Conservation (phyloP, 108 stramenopile species). For the Hondaea fermentalgiana region DNA sequence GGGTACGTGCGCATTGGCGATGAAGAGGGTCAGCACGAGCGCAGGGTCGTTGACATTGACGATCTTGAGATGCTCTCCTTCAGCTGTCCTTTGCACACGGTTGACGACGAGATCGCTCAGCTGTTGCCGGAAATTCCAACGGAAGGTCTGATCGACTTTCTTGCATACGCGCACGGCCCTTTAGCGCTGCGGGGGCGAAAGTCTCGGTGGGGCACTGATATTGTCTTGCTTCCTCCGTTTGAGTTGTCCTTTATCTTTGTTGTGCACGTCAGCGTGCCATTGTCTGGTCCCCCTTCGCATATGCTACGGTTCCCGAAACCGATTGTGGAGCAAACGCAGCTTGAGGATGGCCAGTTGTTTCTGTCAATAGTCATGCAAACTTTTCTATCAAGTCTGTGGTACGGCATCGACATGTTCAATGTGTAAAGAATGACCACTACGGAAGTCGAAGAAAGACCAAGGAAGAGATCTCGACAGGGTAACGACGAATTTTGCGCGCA, state of each 20-base stretch:
- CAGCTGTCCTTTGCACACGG: neutral
- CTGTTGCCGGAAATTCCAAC: neutral
- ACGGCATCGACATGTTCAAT: neutral
- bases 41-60: neutral
- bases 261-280: neutral
- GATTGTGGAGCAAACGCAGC: neutral
- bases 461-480: neutral
- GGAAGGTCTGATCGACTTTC: neutral
- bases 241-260: neutral
- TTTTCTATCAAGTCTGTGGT: neutral
- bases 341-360: neutral
- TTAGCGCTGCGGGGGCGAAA: neutral
- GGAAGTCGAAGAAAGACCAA: neutral
- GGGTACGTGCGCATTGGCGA: neutral
- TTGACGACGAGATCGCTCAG: neutral
- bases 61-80: neutral
- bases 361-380: neutral
- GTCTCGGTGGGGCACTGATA: neutral
- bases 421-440: neutral
- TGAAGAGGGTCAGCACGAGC: neutral
- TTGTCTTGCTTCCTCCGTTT: neutral
- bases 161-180: neutral
- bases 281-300: neutral
- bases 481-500: neutral
- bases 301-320: neutral